These are phyloP conservation scores for Takashimella tepidaria DNA, from an alignment of 1,284 basidiomycete genomes.

Conservation along the genomic window DNA sequence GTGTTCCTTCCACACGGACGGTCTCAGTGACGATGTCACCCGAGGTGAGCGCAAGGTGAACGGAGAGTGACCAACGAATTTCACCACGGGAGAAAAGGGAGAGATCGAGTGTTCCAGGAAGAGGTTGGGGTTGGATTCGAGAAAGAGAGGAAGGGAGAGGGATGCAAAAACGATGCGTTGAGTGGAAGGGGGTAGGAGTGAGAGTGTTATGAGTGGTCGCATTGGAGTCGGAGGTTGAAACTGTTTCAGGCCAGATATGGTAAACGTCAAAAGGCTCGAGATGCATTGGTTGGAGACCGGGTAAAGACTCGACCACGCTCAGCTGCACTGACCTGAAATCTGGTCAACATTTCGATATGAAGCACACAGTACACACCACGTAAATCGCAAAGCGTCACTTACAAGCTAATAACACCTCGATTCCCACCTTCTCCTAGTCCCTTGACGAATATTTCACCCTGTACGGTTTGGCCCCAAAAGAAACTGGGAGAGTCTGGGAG, in stretches of 20 bases:
- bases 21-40: constrained; percentile 24
- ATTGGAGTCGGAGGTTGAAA: constrained; percentile 5
- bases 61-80: constrained; percentile 30
- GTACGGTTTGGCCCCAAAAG: constrained; percentile 40
- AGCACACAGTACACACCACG: no score
- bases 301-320: constrained; percentile 24
- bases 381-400: constrained; percentile 19
- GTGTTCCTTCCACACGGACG: constrained; percentile 36
- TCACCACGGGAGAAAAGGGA: constrained; percentile 25
- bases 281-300: constrained; percentile 20
- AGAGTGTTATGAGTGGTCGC: no score
- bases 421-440: constrained; percentile 34
- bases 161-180: constrained; percentile 35
- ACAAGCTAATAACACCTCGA: constrained; percentile 30
- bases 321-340: constrained; percentile 25
- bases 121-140: constrained; percentile 2
- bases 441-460: constrained; percentile 45
- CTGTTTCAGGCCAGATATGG: constrained; percentile 17
- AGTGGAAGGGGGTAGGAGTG: constrained; percentile 20
- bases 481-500: constrained; percentile 41
- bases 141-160: constrained; percentile 22
- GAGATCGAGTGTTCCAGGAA: constrained; percentile 42
- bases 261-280: constrained; percentile 17
- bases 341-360: background rate
- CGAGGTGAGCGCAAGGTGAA: constrained; percentile 19